Evolutionary conservation across 352 stramenopile species (phyloP).

Genomic region (Pilasporangium apinafurcum): DNA sequence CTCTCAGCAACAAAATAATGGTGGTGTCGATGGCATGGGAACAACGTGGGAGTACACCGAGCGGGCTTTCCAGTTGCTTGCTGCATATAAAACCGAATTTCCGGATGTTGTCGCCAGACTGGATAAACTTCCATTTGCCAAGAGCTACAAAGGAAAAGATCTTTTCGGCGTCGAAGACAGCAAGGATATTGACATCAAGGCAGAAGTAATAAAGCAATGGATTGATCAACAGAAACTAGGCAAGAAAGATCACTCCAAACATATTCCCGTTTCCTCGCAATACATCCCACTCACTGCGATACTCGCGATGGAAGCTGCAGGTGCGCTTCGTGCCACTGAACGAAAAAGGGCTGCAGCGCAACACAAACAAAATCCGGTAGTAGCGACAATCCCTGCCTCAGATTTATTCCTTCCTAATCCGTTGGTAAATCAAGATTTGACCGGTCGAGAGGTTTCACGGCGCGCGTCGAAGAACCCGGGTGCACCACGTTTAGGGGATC

Average conservation of each 20-base stretch:
- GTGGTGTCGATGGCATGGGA: not conserved
- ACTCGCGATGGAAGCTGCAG: slow-evolving; percentile 88
- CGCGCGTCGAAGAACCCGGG: slow-evolving; percentile 51
- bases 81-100: slow-evolving; percentile 91
- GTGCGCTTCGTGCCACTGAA: slow-evolving; percentile 57
- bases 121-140: slow-evolving; percentile 80
- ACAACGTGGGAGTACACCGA: slow-evolving; percentile 97
- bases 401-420: slow-evolving; percentile 73
- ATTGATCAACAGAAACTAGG: slow-evolving; percentile 89
- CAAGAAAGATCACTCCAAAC: slow-evolving; percentile 78
- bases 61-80: slow-evolving; percentile 91
- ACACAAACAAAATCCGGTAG: slow-evolving; percentile 28
- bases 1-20: not conserved
- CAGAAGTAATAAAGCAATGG: slow-evolving; percentile 89
- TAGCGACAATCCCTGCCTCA: slow-evolving; percentile 28
- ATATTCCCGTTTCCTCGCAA: slow-evolving; percentile 90
- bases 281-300: slow-evolving; percentile 92
- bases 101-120: slow-evolving; percentile 90
- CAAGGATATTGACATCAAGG: slow-evolving; percentile 53
- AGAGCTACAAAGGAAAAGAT: slow-evolving; percentile 83
- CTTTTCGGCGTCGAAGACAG: slow-evolving; percentile 79
- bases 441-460: slow-evolving; percentile 50
- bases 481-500: slow-evolving; percentile 91
- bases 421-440: slow-evolving; percentile 77
- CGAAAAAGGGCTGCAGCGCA: slow-evolving; percentile 36